phyloP scores from a whole-genome alignment of 306 rosid genomes.

The Cyclanthera cordifolia region DNA sequence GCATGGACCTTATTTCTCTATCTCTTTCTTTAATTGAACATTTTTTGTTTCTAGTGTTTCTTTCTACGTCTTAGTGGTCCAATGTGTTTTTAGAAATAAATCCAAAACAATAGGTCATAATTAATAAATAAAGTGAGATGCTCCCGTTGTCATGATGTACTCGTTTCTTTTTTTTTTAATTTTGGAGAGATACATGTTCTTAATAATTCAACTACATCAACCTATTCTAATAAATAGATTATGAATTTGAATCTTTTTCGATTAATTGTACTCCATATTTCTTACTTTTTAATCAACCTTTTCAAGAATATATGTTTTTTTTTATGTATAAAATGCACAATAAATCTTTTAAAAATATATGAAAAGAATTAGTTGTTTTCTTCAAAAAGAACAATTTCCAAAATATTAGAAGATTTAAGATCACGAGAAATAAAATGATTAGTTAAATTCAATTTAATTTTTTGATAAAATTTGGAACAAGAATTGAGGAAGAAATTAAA shows the following conservation, averaged over 20 bases:
- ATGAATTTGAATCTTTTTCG: too few relatives aligned
- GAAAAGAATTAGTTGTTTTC: background rate
- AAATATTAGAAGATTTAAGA: background rate
- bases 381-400: too few relatives aligned
- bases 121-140: background rate
- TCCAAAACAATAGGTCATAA: background rate
- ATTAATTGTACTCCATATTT: too few relatives aligned
- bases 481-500: background rate
- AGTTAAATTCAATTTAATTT: background rate
- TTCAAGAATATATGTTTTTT: background rate
- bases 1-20: background rate
- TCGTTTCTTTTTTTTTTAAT: background rate
- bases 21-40: background rate
- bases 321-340: background rate
- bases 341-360: background rate
- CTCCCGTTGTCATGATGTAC: background rate
- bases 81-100: background rate
- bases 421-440: background rate
- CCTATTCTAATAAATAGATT: too few relatives aligned
- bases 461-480: background rate
- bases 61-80: slow-evolving; percentile 9
- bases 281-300: background rate
- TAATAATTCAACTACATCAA: too few relatives aligned
- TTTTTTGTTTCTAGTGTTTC: background rate
- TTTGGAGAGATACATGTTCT: too few relatives aligned